Percentiles rank a stretch among this genome's conserved stretches.
phyloP scores from a whole-genome alignment of 1,284 basidiomycete species.

The Afroboletus lepidellus region DNA sequence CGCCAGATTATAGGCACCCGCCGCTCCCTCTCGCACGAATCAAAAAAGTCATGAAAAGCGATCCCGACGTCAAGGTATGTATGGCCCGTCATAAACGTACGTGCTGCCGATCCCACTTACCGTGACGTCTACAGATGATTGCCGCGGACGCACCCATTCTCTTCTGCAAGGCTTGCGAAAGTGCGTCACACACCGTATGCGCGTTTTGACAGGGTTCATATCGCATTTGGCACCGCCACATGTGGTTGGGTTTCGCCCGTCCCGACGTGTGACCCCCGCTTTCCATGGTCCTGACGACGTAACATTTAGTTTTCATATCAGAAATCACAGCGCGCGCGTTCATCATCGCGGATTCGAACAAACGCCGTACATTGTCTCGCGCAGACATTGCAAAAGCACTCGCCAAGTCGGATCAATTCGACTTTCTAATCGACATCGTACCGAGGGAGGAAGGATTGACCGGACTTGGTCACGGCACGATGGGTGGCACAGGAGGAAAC shows the following conservation, averaged over 20 bases:
- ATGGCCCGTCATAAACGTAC: background rate
- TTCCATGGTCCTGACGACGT: slow-evolving; percentile 1
- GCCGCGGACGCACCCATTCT: slow-evolving; percentile 92
- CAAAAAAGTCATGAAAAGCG: slow-evolving; percentile 98
- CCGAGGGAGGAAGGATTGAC: slow-evolving; percentile 68
- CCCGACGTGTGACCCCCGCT: background rate
- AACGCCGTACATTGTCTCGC: slow-evolving; percentile 86
- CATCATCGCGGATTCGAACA: slow-evolving; percentile 90
- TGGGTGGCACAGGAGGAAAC: slow-evolving; percentile 10
- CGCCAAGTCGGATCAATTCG: slow-evolving; percentile 88
- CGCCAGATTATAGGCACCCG: slow-evolving; percentile 82
- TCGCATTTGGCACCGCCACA: slow-evolving; percentile 6
- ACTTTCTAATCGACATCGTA: slow-evolving; percentile 91
- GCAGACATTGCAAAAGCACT: slow-evolving; percentile 90
- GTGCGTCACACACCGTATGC: slow-evolving; percentile 46
- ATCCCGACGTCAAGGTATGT: slow-evolving; percentile 88
- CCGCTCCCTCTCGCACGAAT: slow-evolving; percentile 88
- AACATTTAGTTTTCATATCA: slow-evolving; percentile 79
- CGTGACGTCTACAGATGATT: slow-evolving; percentile 70
- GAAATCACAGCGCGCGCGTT: slow-evolving; percentile 93
- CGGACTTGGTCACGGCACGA: slow-evolving; percentile 18
- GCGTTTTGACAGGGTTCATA: background rate
- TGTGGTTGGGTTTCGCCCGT: background rate
- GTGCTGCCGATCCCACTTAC: background rate
- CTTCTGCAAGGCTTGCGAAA: slow-evolving; percentile 95